A percentile compares a stretch with the other conserved stretches of the same genome.
Evolutionary conservation across 257 asterid species (phyloP).

Genomic region (Solanum etuberosum): DNA sequence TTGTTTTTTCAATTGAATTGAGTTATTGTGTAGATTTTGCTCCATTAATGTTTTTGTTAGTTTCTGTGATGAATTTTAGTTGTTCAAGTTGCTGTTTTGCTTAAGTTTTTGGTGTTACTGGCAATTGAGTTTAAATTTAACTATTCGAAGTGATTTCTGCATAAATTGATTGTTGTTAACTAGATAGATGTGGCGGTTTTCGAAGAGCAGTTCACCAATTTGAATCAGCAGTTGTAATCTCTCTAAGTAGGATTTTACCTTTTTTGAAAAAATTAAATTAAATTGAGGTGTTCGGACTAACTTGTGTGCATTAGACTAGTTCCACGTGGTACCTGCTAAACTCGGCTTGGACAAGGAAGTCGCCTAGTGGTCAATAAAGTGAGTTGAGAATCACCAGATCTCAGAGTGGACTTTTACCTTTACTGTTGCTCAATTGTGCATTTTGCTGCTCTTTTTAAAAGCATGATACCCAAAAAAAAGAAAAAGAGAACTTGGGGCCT

Average conservation of each 20-base stretch:
- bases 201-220: not conserved
- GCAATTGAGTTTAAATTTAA: not conserved
- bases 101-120: not conserved
- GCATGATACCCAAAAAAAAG: not conserved
- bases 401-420: not conserved
- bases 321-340: not conserved
- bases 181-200: not conserved
- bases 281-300: not conserved
- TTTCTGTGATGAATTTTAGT: not conserved
- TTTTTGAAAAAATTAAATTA: too few species aligned
- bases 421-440: not conserved
- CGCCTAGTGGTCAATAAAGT: not conserved
- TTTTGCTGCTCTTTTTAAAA: not conserved
- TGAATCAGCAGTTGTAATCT: not conserved
- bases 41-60: not conserved
- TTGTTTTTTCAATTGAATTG: not conserved
- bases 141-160: not conserved
- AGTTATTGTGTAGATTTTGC: not conserved
- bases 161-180: not conserved
- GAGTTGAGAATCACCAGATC: not conserved
- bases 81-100: not conserved
- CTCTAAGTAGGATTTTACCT: not conserved
- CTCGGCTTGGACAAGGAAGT: not conserved
- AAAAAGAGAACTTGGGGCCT: not conserved
- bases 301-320: not conserved